These are phyloP conservation scores for Ceratocystis cacaofunesta DNA, from an alignment of 2,329 filamentous ascomycete species.

Conservation along the genomic window DNA sequence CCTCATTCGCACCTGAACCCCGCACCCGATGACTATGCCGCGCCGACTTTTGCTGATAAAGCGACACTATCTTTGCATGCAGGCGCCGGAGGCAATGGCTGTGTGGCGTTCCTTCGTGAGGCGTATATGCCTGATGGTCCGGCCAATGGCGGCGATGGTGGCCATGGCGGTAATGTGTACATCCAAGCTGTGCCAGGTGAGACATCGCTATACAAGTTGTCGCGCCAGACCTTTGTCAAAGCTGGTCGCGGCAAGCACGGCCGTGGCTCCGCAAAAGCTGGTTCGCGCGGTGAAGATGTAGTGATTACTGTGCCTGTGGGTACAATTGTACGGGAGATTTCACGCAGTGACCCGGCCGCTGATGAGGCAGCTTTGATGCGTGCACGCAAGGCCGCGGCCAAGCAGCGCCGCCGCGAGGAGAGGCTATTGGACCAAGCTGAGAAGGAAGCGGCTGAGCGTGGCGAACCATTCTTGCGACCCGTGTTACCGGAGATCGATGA, in stretches of 20 bases:
- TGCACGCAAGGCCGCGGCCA: constrained; percentile 24
- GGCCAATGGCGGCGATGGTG: constrained; percentile 87
- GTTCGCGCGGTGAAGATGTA: constrained; percentile 71
- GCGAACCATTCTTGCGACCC: constrained; percentile 17
- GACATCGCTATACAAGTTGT: constrained; percentile 84
- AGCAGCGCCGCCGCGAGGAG: constrained; percentile 24
- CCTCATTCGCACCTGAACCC: constrained; percentile 56
- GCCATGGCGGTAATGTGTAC: constrained; percentile 80
- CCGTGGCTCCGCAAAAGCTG: constrained; percentile 56
- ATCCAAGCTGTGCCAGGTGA: constrained; percentile 86
- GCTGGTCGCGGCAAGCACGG: constrained; percentile 65
- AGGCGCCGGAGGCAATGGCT: constrained; percentile 76
- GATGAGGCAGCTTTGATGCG: constrained; percentile 39
- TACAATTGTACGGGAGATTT: constrained; percentile 73
- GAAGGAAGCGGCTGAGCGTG: constrained; percentile 12
- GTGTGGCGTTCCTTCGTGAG: constrained; percentile 85
- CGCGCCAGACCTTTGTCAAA: constrained; percentile 57
- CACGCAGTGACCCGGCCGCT: constrained; percentile 59
- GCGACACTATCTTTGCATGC: constrained; percentile 64
- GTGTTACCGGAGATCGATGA: constrained; percentile 17
- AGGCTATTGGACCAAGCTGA: constrained; percentile 25
- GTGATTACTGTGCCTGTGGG: constrained; percentile 84
- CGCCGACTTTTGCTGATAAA: constrained; percentile 74
- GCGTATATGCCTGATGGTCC: constrained; percentile 81
- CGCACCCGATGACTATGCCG: constrained; percentile 65